Conservation (phyloP, 2,329 filamentous ascomycete genomes). For the Geosmithia morbida region DNA sequence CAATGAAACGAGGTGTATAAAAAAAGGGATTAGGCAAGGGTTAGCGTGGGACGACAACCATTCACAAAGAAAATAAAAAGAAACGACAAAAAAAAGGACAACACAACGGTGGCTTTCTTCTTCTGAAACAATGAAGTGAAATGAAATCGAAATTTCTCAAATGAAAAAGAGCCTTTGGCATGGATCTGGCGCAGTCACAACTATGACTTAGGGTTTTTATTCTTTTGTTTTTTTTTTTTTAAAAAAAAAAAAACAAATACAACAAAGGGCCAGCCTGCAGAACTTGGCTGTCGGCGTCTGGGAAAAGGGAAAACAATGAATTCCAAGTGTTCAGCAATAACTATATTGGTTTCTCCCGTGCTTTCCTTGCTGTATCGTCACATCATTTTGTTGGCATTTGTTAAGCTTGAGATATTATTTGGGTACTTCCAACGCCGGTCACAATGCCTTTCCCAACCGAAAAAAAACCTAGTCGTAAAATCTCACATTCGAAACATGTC, state of each 20-base stretch:
- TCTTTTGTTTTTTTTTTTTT: conserved; percentile 15
- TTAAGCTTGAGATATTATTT: neutral
- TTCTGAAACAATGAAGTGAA: neutral
- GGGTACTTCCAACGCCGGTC: neutral
- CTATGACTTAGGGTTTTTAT: conserved; percentile 6
- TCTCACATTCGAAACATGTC: neutral
- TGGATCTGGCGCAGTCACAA: conserved; percentile 20
- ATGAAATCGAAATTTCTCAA: too few relatives aligned
- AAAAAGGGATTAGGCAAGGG: neutral
- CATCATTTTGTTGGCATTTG: neutral
- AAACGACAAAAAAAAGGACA: neutral
- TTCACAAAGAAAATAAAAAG: neutral
- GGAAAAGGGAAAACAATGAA: neutral
- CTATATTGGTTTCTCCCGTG: too few relatives aligned
- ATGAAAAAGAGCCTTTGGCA: too few relatives aligned
- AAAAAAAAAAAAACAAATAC: too few relatives aligned
- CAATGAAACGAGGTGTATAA: neutral
- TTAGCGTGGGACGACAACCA: neutral
- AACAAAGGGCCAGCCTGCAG: conserved; percentile 9
- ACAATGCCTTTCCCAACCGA: neutral
- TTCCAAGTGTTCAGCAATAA: too few relatives aligned
- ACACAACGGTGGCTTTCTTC: neutral
- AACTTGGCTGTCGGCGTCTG: conserved; percentile 14
- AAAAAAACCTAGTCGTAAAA: neutral
- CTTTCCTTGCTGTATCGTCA: too few relatives aligned